Evolutionary conservation across 345 rosid species (phyloP).

Genomic region (Eucalyptus virginea): DNA sequence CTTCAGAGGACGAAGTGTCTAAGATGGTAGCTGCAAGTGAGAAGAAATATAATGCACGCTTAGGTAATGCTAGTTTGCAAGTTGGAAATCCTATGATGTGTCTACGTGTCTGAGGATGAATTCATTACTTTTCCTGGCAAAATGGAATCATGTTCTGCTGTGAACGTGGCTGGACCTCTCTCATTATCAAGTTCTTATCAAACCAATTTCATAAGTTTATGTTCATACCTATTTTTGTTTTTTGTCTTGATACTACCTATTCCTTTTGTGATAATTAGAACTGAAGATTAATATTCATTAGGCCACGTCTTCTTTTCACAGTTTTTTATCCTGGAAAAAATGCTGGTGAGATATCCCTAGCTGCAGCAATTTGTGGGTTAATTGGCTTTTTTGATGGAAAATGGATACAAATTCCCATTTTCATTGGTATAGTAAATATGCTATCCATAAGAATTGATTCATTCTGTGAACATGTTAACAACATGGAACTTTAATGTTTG

Average conservation of each 20-base stretch:
- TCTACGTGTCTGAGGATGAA: background rate
- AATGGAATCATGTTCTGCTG: background rate
- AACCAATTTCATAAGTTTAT: background rate
- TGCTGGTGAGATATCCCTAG: background rate
- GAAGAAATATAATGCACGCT: conserved; percentile 26
- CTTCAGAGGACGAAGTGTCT: conserved; percentile 37
- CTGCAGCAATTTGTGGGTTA: background rate
- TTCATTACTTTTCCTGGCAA: background rate
- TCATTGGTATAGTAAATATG: background rate
- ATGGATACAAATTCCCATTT: background rate
- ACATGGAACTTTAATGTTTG: background rate
- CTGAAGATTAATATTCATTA: background rate
- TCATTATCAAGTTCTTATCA: background rate
- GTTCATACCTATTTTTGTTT: background rate
- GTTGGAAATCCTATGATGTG: background rate
- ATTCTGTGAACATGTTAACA: background rate
- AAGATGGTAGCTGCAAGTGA: conserved; percentile 30
- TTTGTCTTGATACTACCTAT: background rate
- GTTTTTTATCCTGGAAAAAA: background rate
- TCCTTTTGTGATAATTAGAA: background rate
- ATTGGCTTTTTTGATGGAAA: background rate
- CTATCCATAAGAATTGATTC: background rate
- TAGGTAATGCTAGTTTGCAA: conserved; percentile 36
- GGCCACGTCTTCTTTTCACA: background rate
- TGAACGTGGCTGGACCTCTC: background rate